These are phyloP conservation scores for Thinopyrum elongatum DNA, from an alignment of 176 grass and related monocot species.

Conservation along the genomic window DNA sequence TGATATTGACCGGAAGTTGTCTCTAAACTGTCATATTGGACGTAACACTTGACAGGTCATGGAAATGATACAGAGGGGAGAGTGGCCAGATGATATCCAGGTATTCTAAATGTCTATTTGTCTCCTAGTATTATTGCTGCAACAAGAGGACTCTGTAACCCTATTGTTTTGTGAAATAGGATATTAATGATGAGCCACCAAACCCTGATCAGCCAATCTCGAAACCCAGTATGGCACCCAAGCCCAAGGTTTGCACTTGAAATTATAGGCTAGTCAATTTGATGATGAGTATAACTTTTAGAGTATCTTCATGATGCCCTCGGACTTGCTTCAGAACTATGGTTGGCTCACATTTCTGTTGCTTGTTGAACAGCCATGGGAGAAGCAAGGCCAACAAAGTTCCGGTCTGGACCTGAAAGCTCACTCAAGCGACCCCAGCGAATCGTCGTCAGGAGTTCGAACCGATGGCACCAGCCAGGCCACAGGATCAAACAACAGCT, in stretches of 20 bases:
- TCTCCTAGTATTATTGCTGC: background rate
- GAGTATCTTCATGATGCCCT: background rate
- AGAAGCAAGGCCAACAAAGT: constrained; percentile 36
- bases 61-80: constrained; percentile 74
- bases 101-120: constrained; percentile 20
- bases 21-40: constrained; percentile 4
- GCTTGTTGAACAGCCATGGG: constrained; percentile 51
- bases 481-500: background rate
- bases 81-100: constrained; percentile 62
- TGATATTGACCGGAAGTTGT: background rate
- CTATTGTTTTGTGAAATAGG: constrained; percentile 31
- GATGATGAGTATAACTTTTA: background rate
- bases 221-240: constrained; percentile 51
- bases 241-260: constrained; percentile 51
- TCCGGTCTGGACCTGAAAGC: constrained; percentile 23
- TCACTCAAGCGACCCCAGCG: background rate
- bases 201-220: constrained; percentile 64
- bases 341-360: constrained; percentile 21
- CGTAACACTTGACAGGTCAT: constrained; percentile 47
- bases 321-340: background rate
- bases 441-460: background rate
- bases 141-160: background rate
- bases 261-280: background rate
- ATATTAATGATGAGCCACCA: constrained; percentile 57
- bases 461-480: background rate